Conservation (phyloP, 441 rosid genomes). For the Populus tomentosa region DNA sequence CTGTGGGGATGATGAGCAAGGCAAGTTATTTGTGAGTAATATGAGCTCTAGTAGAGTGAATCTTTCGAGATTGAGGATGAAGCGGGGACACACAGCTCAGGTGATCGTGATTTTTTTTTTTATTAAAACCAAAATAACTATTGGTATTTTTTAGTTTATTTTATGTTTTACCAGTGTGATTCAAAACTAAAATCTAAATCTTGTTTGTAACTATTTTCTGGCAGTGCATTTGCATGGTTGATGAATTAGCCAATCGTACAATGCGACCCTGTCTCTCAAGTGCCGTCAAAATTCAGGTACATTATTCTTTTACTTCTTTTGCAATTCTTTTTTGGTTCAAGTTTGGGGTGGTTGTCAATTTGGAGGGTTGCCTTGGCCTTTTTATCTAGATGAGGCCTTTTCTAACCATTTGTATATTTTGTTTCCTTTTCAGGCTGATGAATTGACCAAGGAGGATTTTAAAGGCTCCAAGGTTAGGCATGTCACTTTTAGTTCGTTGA, state of each 20-base stretch:
- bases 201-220: conserved; percentile 16
- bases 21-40: conserved; percentile 51
- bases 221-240: conserved; percentile 93
- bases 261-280: conserved; percentile 87
- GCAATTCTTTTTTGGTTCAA: not conserved
- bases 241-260: conserved; percentile 80
- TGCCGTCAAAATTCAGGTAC: conserved; percentile 92
- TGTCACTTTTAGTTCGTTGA: not conserved
- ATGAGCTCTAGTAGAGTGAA: conserved; percentile 73
- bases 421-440: conserved; percentile 56
- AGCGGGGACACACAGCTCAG: conserved; percentile 85
- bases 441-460: conserved; percentile 69
- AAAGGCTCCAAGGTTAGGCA: conserved; percentile 70
- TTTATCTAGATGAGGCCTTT: not conserved
- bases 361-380: not conserved
- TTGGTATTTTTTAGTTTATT: not conserved
- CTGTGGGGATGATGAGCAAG: conserved; percentile 81
- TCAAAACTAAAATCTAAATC: conserved; percentile 8
- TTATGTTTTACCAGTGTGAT: not conserved
- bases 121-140: not conserved
- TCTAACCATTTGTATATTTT: not conserved
- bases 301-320: not conserved
- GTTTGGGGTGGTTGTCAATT: not conserved
- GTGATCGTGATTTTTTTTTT: conserved; percentile 28
- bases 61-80: conserved; percentile 64